Evolutionary conservation across 768 basidiomycete species (phyloP).

Genomic region (Phanerodontia chrysosporium): DNA sequence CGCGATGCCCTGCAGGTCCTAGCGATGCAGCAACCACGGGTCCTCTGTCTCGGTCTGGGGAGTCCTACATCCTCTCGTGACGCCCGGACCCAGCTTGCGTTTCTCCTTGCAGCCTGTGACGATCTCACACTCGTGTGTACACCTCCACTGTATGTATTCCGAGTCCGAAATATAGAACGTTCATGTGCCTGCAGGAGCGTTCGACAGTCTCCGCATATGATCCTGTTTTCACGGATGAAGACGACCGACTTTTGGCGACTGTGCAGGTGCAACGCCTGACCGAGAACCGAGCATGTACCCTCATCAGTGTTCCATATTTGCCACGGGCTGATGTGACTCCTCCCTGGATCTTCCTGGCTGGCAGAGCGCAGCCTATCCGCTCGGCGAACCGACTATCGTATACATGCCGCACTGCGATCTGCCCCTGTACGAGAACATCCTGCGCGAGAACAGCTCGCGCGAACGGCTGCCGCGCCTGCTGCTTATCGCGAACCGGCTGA

Average conservation of each 20-base stretch:
- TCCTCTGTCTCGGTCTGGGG: constrained; percentile 72
- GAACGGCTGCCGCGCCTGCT: constrained; percentile 44
- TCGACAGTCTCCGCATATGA: constrained; percentile 55
- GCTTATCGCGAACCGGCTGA: constrained; percentile 62
- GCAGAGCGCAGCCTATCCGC: constrained; percentile 31
- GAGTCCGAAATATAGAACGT: constrained; percentile 15
- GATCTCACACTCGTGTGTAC: constrained; percentile 57
- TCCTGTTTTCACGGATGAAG: constrained; percentile 68
- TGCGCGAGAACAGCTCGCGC: constrained; percentile 57
- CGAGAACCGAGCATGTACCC: constrained; percentile 48
- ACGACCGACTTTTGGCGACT: constrained; percentile 43
- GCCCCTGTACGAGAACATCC: constrained; percentile 61
- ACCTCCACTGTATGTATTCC: constrained; percentile 15
- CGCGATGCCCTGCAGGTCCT: constrained; percentile 19
- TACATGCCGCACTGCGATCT: constrained; percentile 82
- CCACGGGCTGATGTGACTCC: constrained; percentile 8
- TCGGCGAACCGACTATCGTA: constrained; percentile 49
- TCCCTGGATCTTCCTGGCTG: constrained; percentile 1
- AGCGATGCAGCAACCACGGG: constrained; percentile 20
- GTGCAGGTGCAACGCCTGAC: constrained; percentile 33
- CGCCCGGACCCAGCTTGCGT: constrained; percentile 65
- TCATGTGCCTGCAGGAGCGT: constrained; percentile 37
- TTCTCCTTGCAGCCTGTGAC: constrained; percentile 53
- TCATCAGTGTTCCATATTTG: constrained; percentile 1
- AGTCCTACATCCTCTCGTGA: constrained; percentile 61